These are phyloP conservation scores for Blepharisma stoltei DNA, from an alignment of 73 alveolate species.

Conservation along the genomic window DNA sequence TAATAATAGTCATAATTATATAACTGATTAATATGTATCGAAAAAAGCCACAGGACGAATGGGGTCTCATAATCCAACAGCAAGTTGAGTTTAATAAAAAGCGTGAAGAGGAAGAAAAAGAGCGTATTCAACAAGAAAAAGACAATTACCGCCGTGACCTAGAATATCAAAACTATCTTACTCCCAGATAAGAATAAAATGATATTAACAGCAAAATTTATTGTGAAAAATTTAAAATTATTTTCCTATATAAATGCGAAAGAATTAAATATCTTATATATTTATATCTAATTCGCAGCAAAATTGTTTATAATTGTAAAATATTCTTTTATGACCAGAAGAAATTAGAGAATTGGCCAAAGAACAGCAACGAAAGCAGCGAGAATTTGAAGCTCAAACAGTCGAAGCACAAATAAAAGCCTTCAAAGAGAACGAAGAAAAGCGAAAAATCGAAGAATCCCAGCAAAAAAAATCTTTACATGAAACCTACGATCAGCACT, in stretches of 20 bases:
- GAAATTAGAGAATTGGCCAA: neutral
- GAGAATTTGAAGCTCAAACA: neutral
- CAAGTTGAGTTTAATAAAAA: slow-evolving; percentile 6
- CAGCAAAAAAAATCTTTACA: neutral
- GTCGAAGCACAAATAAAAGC: neutral
- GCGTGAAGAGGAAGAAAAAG: slow-evolving; percentile 7
- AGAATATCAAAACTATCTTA: neutral
- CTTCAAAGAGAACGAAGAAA: slow-evolving; percentile 2
- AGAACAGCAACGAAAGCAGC: neutral
- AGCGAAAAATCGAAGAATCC: neutral
- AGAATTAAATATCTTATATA: too few relatives aligned
- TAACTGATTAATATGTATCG: too few relatives aligned
- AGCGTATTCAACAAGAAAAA: neutral
- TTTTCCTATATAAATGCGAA: too few relatives aligned
- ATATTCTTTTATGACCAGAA: too few relatives aligned
- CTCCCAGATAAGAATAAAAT: too few relatives aligned
- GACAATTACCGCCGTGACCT: slow-evolving; percentile 3
- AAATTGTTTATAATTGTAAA: too few relatives aligned
- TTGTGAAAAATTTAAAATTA: too few relatives aligned
- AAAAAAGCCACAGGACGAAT: slow-evolving; percentile 28
- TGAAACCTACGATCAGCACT: neutral
- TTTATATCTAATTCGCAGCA: too few relatives aligned
- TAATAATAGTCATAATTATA: too few relatives aligned
- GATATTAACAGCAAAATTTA: too few relatives aligned
- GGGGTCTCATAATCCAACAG: slow-evolving; percentile 14